Base-by-base conservation (phyloP, 148 eudicot species). In the Hydrangea macrophylla region DNA sequence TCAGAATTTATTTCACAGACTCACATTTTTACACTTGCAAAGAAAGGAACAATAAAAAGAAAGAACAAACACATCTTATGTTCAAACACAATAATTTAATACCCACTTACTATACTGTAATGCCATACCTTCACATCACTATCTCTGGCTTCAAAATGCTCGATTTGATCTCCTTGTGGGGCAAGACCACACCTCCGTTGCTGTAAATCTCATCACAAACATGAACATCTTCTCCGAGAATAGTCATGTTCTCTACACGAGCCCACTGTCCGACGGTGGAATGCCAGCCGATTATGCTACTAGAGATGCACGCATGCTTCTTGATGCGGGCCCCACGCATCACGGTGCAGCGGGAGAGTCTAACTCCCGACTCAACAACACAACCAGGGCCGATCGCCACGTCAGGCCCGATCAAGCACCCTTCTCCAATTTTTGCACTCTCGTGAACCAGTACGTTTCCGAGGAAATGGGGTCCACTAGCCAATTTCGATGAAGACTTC, bases 381-480 rank as follows among this genome's bases (percentile, higher is more conserved):
- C 98, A 90, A 9, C 96, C 98, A 0, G 96, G 96, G 5, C 98
- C 98, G 48, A 94, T 81, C 1, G 98, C 96, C 45, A 93, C 98
- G 30, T 93, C 98, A 0, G 98, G 96, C 28, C 98, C 98, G 56
- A 93, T 90, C 58, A 93, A 73, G 76, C 98, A 93, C 9, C 97
- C 98, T 15, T 93, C 95, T 12, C 96, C 98, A 7, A 93, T 88
- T 73, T 72, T 85, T 0, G 97, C 92, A 59, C 75, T 86, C 68
- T 85, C 97, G 33, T 94, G 90, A 25, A 90, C 85, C 74, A 94
- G 68, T 22, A 94, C 98, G 51, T 86, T 94, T 24, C 92, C 98
- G 7, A 90, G 60, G 22, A 94, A 78, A 55, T 88, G 83, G 9
- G 84, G 56, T 9, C 97, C 98, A 20, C 64, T 37, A 8, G 92